phyloP scores from a whole-genome alignment of 2,329 filamentous ascomycete genomes.

The Xylaria sp. region DNA sequence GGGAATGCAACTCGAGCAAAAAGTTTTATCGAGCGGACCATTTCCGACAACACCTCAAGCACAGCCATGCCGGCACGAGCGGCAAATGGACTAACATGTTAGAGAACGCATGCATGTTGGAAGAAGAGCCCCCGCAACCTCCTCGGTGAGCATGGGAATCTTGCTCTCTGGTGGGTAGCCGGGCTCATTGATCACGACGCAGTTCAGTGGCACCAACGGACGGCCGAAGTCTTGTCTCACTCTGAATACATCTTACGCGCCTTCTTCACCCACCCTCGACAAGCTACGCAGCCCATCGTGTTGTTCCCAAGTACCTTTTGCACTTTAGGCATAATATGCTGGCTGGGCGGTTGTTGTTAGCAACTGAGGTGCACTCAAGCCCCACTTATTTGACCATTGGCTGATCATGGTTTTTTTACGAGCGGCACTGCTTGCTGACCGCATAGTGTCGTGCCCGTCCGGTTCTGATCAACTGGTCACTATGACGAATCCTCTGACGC shows the following conservation, averaged over 20 bases:
- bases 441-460: constrained; percentile 23
- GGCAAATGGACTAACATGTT: constrained; percentile 99
- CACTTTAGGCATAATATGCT: constrained; percentile 24
- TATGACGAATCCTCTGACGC: not conserved
- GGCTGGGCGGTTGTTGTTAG: constrained; percentile 17
- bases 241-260: constrained; percentile 4
- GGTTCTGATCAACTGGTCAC: not conserved
- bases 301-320: constrained; percentile 18
- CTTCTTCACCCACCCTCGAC: not conserved
- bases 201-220: constrained; percentile 14
- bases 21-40: constrained; percentile 98
- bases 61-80: constrained; percentile 94
- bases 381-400: constrained; percentile 26
- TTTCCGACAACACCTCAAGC: constrained; percentile 97
- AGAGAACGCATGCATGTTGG: constrained; percentile 96
- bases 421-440: constrained; percentile 42
- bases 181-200: not conserved
- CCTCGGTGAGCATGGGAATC: constrained; percentile 45
- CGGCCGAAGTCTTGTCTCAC: constrained; percentile 8
- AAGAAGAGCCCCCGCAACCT: constrained; percentile 73
- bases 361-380: constrained; percentile 19
- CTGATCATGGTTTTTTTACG: constrained; percentile 43
- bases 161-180: constrained; percentile 1
- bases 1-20: constrained; percentile 97
- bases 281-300: constrained; percentile 1